These are phyloP conservation scores for Trichoderma gracile DNA, from an alignment of 2,329 filamentous ascomycete species.

Conservation along the genomic window DNA sequence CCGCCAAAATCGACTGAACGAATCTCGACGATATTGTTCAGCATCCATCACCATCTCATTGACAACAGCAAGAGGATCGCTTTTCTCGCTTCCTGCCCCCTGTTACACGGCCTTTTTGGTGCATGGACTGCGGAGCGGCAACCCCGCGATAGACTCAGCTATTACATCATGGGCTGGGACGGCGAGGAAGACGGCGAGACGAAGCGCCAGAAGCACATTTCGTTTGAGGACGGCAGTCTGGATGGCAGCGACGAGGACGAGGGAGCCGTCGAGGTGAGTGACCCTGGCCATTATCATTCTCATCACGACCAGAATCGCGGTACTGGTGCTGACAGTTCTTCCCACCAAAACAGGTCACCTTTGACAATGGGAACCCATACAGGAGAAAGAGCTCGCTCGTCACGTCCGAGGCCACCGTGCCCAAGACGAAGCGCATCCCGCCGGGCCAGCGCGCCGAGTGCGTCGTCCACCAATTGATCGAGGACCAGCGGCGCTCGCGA, in stretches of 20 bases:
- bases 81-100: too few relatives aligned
- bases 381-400: slow-evolving; percentile 68
- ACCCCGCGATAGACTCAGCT: slow-evolving; percentile 19
- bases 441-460: slow-evolving; percentile 53
- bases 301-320: too few relatives aligned
- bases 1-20: neutral
- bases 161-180: slow-evolving; percentile 27
- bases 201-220: slow-evolving; percentile 13
- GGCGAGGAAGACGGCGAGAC: slow-evolving; percentile 20
- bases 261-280: slow-evolving; percentile 52
- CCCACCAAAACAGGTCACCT: slow-evolving; percentile 52
- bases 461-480: slow-evolving; percentile 65
- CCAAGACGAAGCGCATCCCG: slow-evolving; percentile 33
- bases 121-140: neutral
- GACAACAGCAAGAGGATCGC: too few relatives aligned
- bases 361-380: slow-evolving; percentile 61
- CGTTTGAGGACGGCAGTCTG: slow-evolving; percentile 40
- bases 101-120: neutral
- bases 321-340: too few relatives aligned
- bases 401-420: slow-evolving; percentile 47
- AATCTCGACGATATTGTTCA: neutral
- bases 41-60: neutral
- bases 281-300: too few relatives aligned
- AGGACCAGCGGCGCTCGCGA: slow-evolving; percentile 51
- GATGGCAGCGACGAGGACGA: slow-evolving; percentile 55